phyloP scores from a whole-genome alignment of 192 early-diverging fungal species.

The Entophlyctis luteolus region DNA sequence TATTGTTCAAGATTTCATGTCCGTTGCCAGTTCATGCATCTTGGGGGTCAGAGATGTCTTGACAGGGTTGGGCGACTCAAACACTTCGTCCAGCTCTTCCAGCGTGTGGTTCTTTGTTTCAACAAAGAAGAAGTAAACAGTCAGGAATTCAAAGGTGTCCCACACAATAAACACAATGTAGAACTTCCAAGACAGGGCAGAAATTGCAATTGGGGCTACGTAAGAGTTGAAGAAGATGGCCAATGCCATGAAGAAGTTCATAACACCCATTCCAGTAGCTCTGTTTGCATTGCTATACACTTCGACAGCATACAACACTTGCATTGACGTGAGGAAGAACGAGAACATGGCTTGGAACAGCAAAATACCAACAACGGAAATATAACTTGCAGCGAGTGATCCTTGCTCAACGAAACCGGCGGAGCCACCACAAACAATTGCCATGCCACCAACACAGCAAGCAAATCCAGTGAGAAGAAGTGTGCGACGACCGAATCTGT shows the following conservation, averaged over 20 bases:
- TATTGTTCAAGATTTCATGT: too few species aligned
- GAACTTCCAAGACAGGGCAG: not conserved
- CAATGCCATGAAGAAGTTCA: not conserved
- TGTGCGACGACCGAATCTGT: not conserved
- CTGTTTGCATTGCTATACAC: not conserved
- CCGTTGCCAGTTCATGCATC: too few species aligned
- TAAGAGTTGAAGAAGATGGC: not conserved
- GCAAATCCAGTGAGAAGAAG: not conserved
- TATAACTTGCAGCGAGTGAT: not conserved
- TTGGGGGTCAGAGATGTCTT: not conserved
- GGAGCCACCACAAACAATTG: too few species aligned
- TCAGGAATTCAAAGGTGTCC: not conserved
- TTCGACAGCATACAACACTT: not conserved
- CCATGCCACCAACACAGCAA: not conserved
- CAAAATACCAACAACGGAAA: not conserved
- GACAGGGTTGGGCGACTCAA: not conserved
- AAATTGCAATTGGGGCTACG: not conserved
- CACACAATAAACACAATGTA: constrained; percentile 14
- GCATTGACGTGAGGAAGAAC: not conserved
- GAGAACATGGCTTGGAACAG: not conserved
- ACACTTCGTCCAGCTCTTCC: not conserved
- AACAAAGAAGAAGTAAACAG: constrained; percentile 22
- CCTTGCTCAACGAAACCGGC: not conserved
- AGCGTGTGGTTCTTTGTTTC: constrained; percentile 25
- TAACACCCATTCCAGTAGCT: not conserved